A percentile compares a stretch with the other conserved stretches of the same genome.
These are phyloP conservation scores for Corylus americana DNA, from an alignment of 306 rosid genomes.

Conservation along the genomic window DNA sequence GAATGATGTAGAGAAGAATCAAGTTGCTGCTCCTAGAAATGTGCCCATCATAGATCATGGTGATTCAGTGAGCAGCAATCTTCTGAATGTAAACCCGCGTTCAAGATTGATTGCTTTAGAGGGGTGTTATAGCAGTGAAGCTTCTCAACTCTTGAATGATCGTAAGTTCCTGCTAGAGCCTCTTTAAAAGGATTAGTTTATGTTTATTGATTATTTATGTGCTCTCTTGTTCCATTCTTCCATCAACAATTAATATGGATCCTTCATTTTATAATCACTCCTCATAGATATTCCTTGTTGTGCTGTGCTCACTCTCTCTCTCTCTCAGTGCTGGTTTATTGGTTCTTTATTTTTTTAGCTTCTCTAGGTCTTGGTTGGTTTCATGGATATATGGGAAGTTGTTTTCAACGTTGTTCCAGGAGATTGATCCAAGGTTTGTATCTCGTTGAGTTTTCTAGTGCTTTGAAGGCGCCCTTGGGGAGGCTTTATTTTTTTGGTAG, in stretches of 20 bases:
- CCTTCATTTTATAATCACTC: no score
- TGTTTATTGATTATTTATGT: constrained; percentile 16
- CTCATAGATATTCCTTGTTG: no score
- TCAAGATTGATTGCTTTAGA: constrained; percentile 49
- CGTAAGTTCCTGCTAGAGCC: constrained; percentile 46
- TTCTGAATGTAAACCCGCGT: constrained; percentile 46
- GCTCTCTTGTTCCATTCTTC: background rate
- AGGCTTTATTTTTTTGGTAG: no score
- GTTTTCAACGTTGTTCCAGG: no score
- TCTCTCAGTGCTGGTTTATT: no score
- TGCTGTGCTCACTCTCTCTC: no score
- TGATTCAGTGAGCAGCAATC: constrained; percentile 51
- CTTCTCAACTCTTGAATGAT: constrained; percentile 55
- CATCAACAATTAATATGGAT: background rate
- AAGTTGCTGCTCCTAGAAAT: constrained; percentile 46
- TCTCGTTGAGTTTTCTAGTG: no score
- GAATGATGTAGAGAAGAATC: constrained; percentile 65
- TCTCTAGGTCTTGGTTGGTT: no score
- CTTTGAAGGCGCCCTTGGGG: no score
- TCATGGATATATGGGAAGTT: no score
- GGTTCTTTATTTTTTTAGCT: no score
- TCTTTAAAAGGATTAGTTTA: constrained; percentile 5
- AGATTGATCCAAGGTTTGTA: no score
- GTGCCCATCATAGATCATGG: constrained; percentile 44
- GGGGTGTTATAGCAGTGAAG: constrained; percentile 63